Percentiles rank a stretch among this genome's conserved stretches.
These are phyloP conservation scores for Elongisporangium senticosum DNA, from an alignment of 352 stramenopile genomes.

Conservation along the genomic window DNA sequence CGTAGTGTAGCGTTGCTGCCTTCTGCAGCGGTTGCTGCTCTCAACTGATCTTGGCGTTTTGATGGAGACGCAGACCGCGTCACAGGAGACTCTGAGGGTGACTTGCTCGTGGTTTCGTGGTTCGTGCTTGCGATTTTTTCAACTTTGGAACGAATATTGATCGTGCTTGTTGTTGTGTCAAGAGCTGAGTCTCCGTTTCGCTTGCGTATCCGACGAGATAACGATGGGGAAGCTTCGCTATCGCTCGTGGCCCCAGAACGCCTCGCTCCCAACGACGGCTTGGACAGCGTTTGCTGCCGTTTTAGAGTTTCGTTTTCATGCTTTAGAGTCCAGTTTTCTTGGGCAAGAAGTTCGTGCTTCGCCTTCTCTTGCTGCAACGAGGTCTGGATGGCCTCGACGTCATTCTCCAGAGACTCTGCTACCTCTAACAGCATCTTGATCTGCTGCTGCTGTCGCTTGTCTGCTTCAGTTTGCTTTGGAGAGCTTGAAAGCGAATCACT, in stretches of 20 bases:
- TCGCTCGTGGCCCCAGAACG: not conserved
- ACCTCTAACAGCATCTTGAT: constrained; percentile 63
- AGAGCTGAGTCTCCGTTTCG: constrained; percentile 7
- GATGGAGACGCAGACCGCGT: not conserved
- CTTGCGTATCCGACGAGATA: constrained; percentile 17
- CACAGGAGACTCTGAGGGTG: constrained; percentile 1
- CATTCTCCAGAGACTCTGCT: constrained; percentile 50
- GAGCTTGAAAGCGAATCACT: too few species aligned
- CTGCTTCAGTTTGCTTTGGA: too few species aligned
- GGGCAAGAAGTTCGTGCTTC: constrained; percentile 35
- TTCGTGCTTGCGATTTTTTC: too few species aligned
- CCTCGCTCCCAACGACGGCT: not conserved
- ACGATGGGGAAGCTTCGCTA: not conserved
- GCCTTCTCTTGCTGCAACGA: constrained; percentile 43
- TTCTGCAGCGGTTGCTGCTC: not conserved
- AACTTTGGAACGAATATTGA: too few species aligned
- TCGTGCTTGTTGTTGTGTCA: too few species aligned
- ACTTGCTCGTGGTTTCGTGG: too few species aligned
- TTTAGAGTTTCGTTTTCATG: constrained; percentile 18
- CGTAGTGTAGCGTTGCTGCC: constrained; percentile 12
- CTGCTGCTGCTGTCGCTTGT: constrained; percentile 27
- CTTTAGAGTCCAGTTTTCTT: constrained; percentile 41
- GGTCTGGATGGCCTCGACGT: constrained; percentile 40
- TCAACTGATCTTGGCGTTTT: too few species aligned
- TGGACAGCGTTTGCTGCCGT: not conserved